phyloP scores from a whole-genome alignment of 1,284 basidiomycete genomes.

The Pholiota adiposa region DNA sequence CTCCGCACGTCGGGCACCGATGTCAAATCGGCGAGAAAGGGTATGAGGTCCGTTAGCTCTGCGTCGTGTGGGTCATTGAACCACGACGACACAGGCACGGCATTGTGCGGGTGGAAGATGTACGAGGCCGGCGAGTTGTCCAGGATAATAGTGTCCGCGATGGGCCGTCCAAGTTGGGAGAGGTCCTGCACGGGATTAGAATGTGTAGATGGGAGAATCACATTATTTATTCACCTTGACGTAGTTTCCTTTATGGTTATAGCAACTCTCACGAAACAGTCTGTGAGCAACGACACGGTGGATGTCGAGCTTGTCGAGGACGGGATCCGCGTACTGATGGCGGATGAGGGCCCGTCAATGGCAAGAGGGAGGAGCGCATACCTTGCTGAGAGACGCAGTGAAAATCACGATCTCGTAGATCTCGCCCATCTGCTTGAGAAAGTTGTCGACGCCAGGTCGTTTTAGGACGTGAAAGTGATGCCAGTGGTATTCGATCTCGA shows the following conservation, averaged over 20 bases:
- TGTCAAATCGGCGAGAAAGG: conserved; percentile 89
- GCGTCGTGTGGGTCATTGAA: conserved; percentile 99
- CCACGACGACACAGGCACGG: conserved; percentile 99
- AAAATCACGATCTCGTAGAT: conserved; percentile 99
- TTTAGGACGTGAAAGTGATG: conserved; percentile 99
- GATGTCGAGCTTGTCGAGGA: conserved; percentile 95
- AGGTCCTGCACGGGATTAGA: conserved; percentile 69
- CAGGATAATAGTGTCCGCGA: conserved; percentile 94
- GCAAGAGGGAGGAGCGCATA: conserved; percentile 28
- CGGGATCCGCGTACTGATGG: conserved; percentile 93
- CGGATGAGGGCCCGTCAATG: neutral
- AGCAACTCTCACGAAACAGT: conserved; percentile 97
- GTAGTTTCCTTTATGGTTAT: conserved; percentile 99
- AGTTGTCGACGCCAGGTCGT: conserved; percentile 96
- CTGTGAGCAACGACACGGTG: conserved; percentile 92
- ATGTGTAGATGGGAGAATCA: neutral
- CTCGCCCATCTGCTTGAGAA: conserved; percentile 96
- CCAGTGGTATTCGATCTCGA: conserved; percentile 97
- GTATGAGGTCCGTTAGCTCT: conserved; percentile 93
- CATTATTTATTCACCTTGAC: conserved; percentile 95
- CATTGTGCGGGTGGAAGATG: conserved; percentile 99
- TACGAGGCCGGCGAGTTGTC: conserved; percentile 99
- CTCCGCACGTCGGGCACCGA: conserved; percentile 91
- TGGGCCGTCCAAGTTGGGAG: conserved; percentile 93
- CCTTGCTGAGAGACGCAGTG: conserved; percentile 96